Evolutionary conservation across 371 early-diverging fungal species (phyloP), one percentile per base, ranked within the genome.

Genomic region (Rhizopus stolonifer): DNA sequence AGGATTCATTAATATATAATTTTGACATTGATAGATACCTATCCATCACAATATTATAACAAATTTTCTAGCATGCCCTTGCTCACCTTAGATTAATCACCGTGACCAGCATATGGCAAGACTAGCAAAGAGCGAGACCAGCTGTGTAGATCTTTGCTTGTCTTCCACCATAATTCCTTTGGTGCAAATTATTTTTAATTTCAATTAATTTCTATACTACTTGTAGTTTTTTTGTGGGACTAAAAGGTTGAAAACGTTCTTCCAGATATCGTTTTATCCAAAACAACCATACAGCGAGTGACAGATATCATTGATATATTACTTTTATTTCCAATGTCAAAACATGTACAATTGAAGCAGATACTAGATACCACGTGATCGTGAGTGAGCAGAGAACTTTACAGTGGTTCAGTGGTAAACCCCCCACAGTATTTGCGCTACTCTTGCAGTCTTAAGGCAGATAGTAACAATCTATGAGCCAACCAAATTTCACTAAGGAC

Each of bases 1-100:
- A 57, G 51, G 46, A 46, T 57, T 51, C 58, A 57, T 57, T 51
- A 46, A 51, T 57, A 51, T 49, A 56, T 56, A 49, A 47, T 50
- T 57, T 51, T 57, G 51, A 46, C 31, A 57, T 57, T 57, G 46
- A 57, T 50, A 50, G 57, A 57, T 45, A 49, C 49, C 56, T 56
- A 56, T 56, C 56, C 49, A 56, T 55, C 42, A 56, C 56, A 33
- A 43, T 49, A 56, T 49, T 49, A 56, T 56, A 56, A 57, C 39
- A 51, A 21, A 46, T 46, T 57, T 57, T 51, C 51, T 57, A 51
- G 46, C 46, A 57, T 50, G 51, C 21, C 38, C 46, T 58, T 58
- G 52, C 51, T 51, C 51, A 51, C 52, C 46, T 51, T 51, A 51
- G 58, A 57, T 46, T 57, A 57, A 51, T 51, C 52, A 51, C 24